Conservation (phyloP, 2,329 filamentous ascomycete species). For the Epicoccum sorghinum region DNA sequence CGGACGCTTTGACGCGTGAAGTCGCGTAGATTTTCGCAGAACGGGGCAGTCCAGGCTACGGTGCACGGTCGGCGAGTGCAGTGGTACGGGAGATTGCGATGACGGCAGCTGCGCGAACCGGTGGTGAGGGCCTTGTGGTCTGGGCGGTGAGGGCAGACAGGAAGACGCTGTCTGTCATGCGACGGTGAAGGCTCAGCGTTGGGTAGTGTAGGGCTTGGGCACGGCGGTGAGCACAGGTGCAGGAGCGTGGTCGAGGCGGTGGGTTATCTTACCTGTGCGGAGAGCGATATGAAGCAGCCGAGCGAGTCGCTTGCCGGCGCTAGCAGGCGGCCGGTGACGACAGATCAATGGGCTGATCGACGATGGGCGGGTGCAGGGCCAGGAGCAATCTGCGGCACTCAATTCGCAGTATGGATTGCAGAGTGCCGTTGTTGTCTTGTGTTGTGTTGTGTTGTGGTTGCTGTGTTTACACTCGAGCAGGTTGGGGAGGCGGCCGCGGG, state of each 20-base stretch:
- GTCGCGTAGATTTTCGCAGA: conserved; percentile 43
- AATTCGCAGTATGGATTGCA: too few relatives aligned
- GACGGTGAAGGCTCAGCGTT: conserved; percentile 18
- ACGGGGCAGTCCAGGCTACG: conserved; percentile 27
- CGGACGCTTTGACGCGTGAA: conserved; percentile 48
- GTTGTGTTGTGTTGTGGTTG: neutral
- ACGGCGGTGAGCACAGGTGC: conserved; percentile 19
- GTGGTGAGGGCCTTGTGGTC: conserved; percentile 20
- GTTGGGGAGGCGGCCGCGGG: neutral
- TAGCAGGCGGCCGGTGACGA: conserved; percentile 40
- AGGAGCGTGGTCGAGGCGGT: conserved; percentile 31
- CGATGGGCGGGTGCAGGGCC: conserved; percentile 1
- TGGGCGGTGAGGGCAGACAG: conserved; percentile 26
- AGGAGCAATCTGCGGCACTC: too few relatives aligned
- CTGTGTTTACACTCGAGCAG: conserved; percentile 11
- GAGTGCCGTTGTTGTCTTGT: neutral
- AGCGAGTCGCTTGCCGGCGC: conserved; percentile 41
- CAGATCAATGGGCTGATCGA: conserved; percentile 18
- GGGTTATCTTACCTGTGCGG: conserved; percentile 38
- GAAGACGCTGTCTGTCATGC: conserved; percentile 26
- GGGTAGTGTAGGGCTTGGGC: conserved; percentile 14
- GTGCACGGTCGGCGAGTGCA: conserved; percentile 33
- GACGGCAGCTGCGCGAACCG: conserved; percentile 32
- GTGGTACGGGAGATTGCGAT: conserved; percentile 42
- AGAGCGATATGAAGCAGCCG: conserved; percentile 38